Conservation (phyloP, 306 rosid species). For the Ceratonia siliqua region DNA sequence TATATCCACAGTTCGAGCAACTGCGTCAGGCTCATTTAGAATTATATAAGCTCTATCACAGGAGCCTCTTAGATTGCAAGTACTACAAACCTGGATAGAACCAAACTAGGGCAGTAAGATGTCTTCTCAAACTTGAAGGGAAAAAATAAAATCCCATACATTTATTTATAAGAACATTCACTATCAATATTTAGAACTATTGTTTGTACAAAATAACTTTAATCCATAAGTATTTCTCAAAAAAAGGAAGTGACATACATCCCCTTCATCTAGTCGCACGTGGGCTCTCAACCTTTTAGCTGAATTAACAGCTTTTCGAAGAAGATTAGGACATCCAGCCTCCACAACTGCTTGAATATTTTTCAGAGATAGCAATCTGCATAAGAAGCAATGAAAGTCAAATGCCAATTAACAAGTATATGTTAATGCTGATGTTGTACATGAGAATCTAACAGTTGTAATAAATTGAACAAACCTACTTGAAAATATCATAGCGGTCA, state of each 20-base stretch:
- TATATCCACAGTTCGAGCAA: slow-evolving; percentile 88
- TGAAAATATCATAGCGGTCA: slow-evolving; percentile 82
- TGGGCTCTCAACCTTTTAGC: slow-evolving; percentile 84
- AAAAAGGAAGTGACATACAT: slow-evolving; percentile 55
- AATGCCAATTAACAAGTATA: neutral
- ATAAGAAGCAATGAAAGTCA: slow-evolving; percentile 28
- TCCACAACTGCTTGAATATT: slow-evolving; percentile 67
- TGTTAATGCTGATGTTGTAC: slow-evolving; percentile 9
- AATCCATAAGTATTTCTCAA: neutral
- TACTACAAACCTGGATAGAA: slow-evolving; percentile 73
- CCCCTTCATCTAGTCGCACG: slow-evolving; percentile 83
- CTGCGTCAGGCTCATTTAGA: slow-evolving; percentile 61
- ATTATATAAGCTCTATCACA: slow-evolving; percentile 92
- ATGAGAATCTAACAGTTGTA: too few species aligned
- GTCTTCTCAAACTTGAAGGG: slow-evolving; percentile 18
- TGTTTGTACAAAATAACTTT: slow-evolving; percentile 7
- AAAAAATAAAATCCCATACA: slow-evolving; percentile 3
- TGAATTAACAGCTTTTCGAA: slow-evolving; percentile 83
- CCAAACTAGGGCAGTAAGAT: slow-evolving; percentile 26
- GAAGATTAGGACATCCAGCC: slow-evolving; percentile 83
- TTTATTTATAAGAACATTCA: slow-evolving; percentile 8
- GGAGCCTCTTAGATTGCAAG: slow-evolving; percentile 79
- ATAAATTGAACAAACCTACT: slow-evolving; percentile 35
- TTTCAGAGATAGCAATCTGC: slow-evolving; percentile 66
- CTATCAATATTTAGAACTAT: slow-evolving; percentile 4